Evolutionary conservation across 2,329 filamentous ascomycete genomes (phyloP).

Genomic region (Xylaria sp.): DNA sequence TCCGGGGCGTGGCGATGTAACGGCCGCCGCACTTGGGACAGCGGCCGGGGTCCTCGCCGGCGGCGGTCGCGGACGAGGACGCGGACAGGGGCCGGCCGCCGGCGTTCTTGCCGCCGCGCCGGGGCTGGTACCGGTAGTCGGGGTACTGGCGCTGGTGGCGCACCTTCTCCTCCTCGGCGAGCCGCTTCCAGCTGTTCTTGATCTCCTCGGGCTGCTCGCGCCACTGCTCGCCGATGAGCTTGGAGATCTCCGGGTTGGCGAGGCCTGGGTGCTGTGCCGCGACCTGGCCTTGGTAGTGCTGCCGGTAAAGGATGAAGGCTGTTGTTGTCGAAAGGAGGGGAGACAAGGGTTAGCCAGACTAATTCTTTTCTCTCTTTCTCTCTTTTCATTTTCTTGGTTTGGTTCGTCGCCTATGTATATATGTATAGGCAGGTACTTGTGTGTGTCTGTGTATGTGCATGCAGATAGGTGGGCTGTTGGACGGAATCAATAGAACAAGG

Average conservation of each 20-base stretch:
- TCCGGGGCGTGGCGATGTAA: conserved; percentile 64
- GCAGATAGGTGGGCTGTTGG: conserved; percentile 12
- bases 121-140: conserved; percentile 91
- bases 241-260: conserved; percentile 94
- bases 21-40: conserved; percentile 75
- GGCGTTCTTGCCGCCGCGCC: conserved; percentile 56
- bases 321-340: conserved; percentile 18
- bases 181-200: conserved; percentile 83
- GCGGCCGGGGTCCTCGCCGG: conserved; percentile 54
- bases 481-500: no score
- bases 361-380: not conserved
- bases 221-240: conserved; percentile 96
- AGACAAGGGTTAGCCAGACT: conserved; percentile 5
- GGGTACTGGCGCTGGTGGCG: conserved; percentile 90
- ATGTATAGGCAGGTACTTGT: not conserved
- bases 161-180: conserved; percentile 91
- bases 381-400: not conserved
- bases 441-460: conserved; percentile 2
- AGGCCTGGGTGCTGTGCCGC: conserved; percentile 83
- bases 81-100: conserved; percentile 31
- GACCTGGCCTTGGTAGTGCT: conserved; percentile 84
- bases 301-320: conserved; percentile 98
- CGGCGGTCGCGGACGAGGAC: not conserved
- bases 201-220: conserved; percentile 71
- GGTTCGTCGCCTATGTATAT: conserved; percentile 4